Base-by-base conservation (phyloP, 345 rosid species). In the Kandelia obovata region DNA sequence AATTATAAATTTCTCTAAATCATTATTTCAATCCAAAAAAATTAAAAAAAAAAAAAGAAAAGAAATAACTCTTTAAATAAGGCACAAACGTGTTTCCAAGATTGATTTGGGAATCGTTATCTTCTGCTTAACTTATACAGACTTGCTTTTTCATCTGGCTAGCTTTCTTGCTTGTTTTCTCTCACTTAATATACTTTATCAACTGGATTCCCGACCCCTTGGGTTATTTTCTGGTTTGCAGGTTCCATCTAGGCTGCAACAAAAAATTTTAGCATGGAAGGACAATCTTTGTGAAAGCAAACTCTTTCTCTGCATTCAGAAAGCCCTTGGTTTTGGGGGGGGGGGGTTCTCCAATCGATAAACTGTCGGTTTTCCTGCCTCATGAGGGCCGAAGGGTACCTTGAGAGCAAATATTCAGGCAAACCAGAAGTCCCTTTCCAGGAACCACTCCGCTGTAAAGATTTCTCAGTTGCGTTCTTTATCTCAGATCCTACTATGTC, bases 201-300 rank as follows among this genome's bases (percentile, higher is more conserved):
- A 28, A 28, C 30, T 28, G 30, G 30, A 28, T 28, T 28, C 30
- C 30, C 3, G 30, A 28, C 30, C 30, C 30, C 30, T 62, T 71
- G 84, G 88, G 96, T 87, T 90, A 71, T 88, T 92, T 30, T 81
- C 84, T 19, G 75, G 66, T 28, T 28, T 28, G 30, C 30, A 28
- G 30, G 30, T 28, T 28, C 30, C 30, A 28, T 28, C 30, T 28
- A 28, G 30, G 30, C 70, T 92, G 70, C 83, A 68, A 52, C 71
- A 69, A 26, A 81, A 91, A 11, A 75, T 86, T 84, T 62, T 63
- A 37, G 77, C 82, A n/a, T 78, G 87, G 90, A 88, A 83, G 78
- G 80, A 65, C 52, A 77, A 77, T 73, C 74, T 73, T 78, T 58
- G 5, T 73, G 52, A 76, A 79, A 80, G 65, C 71, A 66, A 47